A percentile compares a stretch with the other conserved stretches of the same genome.
These are phyloP conservation scores for Aegilops tauschii DNA, from an alignment of 176 grass and related monocot species.

Conservation along the genomic window DNA sequence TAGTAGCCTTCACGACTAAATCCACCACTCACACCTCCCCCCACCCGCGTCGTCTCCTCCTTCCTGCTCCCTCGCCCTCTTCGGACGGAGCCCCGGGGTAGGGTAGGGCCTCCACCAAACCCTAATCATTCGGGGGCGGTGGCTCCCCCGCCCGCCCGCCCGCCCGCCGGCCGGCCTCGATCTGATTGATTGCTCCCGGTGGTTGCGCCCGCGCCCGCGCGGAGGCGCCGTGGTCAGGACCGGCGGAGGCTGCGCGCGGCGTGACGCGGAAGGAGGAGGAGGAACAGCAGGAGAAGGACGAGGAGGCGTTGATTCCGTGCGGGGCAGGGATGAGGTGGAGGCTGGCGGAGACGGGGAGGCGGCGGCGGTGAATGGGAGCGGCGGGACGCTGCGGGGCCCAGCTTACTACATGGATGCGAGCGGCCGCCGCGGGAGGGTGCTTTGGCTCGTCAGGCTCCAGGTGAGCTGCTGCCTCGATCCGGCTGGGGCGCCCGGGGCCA, in stretches of 20 bases:
- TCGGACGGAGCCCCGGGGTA: background rate
- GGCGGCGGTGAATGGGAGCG: constrained; percentile 53
- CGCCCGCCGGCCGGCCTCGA: background rate
- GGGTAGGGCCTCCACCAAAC: constrained; percentile 17
- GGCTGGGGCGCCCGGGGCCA: background rate
- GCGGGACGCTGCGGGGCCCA: constrained; percentile 13
- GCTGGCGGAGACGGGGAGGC: constrained; percentile 9
- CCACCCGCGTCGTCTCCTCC: constrained; percentile 17
- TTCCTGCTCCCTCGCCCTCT: background rate
- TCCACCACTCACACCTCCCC: constrained; percentile 22
- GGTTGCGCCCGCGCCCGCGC: background rate
- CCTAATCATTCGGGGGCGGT: constrained; percentile 11
- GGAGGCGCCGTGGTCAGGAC: background rate
- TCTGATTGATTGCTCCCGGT: background rate
- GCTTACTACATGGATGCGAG: constrained; percentile 42
- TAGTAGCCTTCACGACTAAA: constrained; percentile 69
- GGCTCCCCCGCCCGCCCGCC: background rate
- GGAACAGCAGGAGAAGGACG: background rate
- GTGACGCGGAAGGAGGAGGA: background rate
- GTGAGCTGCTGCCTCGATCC: constrained; percentile 48
- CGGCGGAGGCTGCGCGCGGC: background rate
- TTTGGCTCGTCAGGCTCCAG: constrained; percentile 39
- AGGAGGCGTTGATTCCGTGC: background rate
- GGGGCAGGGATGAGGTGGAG: constrained; percentile 3
- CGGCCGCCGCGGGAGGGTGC: constrained; percentile 35